A percentile compares a stretch with the other conserved stretches of the same genome.
Evolutionary conservation across 805 yeast species (phyloP).

Genomic region (Myxozyma vanderwaltii): DNA sequence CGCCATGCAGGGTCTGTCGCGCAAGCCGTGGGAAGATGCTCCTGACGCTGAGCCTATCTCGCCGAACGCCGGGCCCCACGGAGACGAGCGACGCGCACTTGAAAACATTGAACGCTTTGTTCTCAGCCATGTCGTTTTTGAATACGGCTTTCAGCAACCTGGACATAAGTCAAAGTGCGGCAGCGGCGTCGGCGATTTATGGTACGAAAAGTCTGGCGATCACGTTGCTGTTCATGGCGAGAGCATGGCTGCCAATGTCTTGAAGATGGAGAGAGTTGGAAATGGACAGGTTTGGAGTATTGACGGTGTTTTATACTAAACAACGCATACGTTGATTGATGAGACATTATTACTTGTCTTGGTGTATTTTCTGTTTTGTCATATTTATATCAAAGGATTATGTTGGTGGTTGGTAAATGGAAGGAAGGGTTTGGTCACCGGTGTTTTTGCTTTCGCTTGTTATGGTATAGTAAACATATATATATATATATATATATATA

Average conservation of each 20-base stretch:
- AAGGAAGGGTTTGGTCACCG: not conserved
- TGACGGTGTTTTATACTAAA: conserved; percentile 15
- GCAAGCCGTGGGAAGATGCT: conserved; percentile 87
- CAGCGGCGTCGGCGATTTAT: conserved; percentile 21
- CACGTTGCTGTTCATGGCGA: conserved; percentile 25
- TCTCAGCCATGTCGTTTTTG: conserved; percentile 59
- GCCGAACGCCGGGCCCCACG: conserved; percentile 31
- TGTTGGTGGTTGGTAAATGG: not conserved
- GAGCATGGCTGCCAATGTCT: conserved; percentile 32
- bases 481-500: not conserved
- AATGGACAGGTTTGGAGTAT: conserved; percentile 42
- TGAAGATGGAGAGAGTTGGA: conserved; percentile 32
- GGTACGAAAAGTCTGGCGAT: conserved; percentile 27
- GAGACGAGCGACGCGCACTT: conserved; percentile 52
- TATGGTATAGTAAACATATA: not conserved
- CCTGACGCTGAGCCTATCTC: conserved; percentile 47
- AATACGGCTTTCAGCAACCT: conserved; percentile 24
- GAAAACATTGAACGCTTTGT: conserved; percentile 61
- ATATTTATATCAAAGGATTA: not conserved
- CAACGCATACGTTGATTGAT: too few species aligned
- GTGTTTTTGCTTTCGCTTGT: not conserved
- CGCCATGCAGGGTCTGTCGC: conserved; percentile 54
- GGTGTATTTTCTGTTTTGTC: too few species aligned
- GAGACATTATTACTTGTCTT: too few species aligned
- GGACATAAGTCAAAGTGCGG: conserved; percentile 22